Evolutionary conservation across 768 basidiomycete species (phyloP), one percentile per base, ranked within the genome.

Genomic region (Rhodotorula sphaerocarpa): DNA sequence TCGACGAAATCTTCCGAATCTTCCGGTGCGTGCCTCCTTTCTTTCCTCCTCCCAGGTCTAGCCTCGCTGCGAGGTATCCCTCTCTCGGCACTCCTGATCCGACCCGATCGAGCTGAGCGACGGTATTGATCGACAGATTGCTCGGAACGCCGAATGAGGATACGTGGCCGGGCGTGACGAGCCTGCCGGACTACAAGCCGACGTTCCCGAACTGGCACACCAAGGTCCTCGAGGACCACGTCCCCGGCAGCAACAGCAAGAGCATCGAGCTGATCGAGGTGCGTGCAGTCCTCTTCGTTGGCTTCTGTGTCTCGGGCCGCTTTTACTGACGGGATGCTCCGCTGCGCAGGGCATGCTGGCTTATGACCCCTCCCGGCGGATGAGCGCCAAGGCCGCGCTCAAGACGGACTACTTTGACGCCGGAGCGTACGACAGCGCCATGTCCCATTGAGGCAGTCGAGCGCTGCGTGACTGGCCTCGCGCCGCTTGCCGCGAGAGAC

Each of bases 1-100:
- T 97, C 73, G 95, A 99, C 77, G 95, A 99, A 79, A 97, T 97
- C 67, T 97, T 97, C 83, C 86, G 90, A 77, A 99, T 99, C 72
- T 99, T 97, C 82, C 83, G 89, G 95, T 92, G 65, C 55, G 81
- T 75, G 9, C 36, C 36, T 39, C 9, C 36, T 39, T 39, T n/a
- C n/a, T n/a, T n/a, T n/a, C 16, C 44, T 30, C 23, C 20, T 33
- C 50, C 46, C 36, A 34, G n/a, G n/a, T 16, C 31, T 20, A 7
- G 15, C 18, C 47, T 20, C 9, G 27, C 20, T 45, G n/a, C n/a
- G n/a, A n/a, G n/a, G n/a, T 27, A 25, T 30, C 25, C 16, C 25
- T 3, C n/a, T 45, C 5, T 18, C 33, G 23, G 27, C 21, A 47
- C 59, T 63, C n/a, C 28, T 31, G 52, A 0, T 5, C 54, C 47